phyloP scores from a whole-genome alignment of 176 grass and related monocot species.

The Raddia distichophylla region DNA sequence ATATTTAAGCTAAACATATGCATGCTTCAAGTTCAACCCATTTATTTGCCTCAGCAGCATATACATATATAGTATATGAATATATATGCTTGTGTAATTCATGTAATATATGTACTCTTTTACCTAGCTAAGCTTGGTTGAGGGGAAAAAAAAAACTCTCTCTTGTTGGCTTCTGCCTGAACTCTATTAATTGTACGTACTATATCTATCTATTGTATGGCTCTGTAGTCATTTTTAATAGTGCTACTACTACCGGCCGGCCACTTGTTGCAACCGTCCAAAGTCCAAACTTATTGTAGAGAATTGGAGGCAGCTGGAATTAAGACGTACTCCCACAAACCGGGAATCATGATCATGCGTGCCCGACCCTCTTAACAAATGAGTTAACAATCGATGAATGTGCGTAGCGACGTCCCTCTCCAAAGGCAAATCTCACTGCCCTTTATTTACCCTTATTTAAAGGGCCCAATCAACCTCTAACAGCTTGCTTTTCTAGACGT shows the following conservation, averaged over 20 bases:
- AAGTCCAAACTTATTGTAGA: neutral
- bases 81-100: no score
- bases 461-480: neutral
- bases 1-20: no score
- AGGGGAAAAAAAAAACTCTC: no score
- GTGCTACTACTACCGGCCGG: no score
- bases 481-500: neutral
- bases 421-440: slow-evolving; percentile 29
- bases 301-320: slow-evolving; percentile 23
- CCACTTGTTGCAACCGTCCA: neutral
- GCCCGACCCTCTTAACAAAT: slow-evolving; percentile 17
- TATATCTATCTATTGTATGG: no score
- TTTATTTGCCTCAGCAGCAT: no score
- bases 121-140: no score
- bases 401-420: slow-evolving; percentile 22
- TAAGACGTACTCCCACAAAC: slow-evolving; percentile 35
- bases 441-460: neutral
- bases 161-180: neutral
- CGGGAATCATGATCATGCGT: neutral
- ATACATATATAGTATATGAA: no score
- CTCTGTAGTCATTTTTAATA: no score
- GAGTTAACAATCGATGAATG: neutral
- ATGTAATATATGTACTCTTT: no score
- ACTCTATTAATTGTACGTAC: no score
- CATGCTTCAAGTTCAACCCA: no score